Conservation (phyloP, 1,284 basidiomycete genomes). For the Athelia psychrophila region DNA sequence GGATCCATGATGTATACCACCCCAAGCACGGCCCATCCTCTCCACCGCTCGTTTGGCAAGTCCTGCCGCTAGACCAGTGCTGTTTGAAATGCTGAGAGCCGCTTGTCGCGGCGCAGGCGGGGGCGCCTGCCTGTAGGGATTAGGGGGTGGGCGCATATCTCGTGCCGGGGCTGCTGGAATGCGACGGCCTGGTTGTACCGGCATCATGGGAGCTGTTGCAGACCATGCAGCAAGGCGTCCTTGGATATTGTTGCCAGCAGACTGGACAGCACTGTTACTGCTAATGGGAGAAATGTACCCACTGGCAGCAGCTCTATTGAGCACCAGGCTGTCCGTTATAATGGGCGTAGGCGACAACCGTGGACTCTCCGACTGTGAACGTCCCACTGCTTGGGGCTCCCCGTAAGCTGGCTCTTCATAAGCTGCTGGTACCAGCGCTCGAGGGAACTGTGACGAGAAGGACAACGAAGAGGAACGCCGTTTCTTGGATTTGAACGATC, state of each 20-base stretch:
- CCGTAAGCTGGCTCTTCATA: constrained; percentile 11
- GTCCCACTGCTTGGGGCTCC: constrained; percentile 28
- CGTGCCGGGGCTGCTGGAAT: constrained; percentile 10
- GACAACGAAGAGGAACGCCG: constrained; percentile 64
- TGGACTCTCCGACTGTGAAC: constrained; percentile 19
- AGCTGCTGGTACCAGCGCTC: constrained; percentile 13
- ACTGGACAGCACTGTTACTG: constrained; percentile 25
- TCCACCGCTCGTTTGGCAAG: constrained; percentile 75
- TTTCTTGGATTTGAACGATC: constrained; percentile 41
- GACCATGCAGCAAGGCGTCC: constrained; percentile 47
- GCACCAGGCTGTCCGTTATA: constrained; percentile 33
- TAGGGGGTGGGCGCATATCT: constrained; percentile 25
- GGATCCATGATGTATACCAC: constrained; percentile 44
- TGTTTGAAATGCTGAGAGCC: constrained; percentile 66
- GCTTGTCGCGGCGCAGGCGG: constrained; percentile 50
- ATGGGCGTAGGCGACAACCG: constrained; percentile 5
- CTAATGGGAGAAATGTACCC: constrained; percentile 39
- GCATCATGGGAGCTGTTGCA: constrained; percentile 7
- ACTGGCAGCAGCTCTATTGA: constrained; percentile 37
- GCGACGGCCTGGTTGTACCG: constrained; percentile 9
- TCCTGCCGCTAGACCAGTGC: constrained; percentile 65
- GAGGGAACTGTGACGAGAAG: constrained; percentile 26
- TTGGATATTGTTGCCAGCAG: constrained; percentile 41
- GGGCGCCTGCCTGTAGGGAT: constrained; percentile 18
- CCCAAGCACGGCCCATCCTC: constrained; percentile 65